A percentile compares a stretch with the other conserved stretches of the same genome.
Evolutionary conservation across 2,329 filamentous ascomycete species (phyloP).

Genomic region (Tolypocladium guangdongense): DNA sequence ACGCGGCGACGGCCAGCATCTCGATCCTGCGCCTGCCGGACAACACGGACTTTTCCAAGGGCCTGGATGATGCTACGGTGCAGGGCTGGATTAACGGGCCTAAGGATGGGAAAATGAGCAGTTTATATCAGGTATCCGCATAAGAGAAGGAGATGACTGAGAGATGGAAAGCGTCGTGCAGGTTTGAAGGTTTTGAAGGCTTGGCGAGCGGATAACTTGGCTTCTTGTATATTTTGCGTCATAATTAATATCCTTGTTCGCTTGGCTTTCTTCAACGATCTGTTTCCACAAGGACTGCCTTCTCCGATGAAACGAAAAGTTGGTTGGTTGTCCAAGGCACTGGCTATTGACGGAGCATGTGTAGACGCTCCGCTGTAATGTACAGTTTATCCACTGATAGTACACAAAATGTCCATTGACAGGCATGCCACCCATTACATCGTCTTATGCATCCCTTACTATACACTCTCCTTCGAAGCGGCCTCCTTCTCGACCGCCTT

Average conservation of each 20-base stretch:
- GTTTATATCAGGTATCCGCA: conserved; percentile 10
- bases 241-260: not conserved
- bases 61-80: conserved; percentile 27
- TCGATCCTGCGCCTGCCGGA: conserved; percentile 43
- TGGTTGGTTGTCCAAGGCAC: not conserved
- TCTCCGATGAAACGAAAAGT: too few species aligned
- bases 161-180: not conserved
- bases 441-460: not conserved
- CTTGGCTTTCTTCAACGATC: conserved; percentile 7
- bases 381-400: not conserved
- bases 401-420: not conserved
- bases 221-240: not conserved
- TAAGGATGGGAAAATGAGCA: conserved; percentile 8
- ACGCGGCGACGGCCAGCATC: conserved; percentile 36
- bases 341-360: not conserved
- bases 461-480: not conserved
- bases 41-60: conserved; percentile 27
- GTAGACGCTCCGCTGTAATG: not conserved
- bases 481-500: conserved; percentile 11
- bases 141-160: too few species aligned
- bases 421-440: not conserved
- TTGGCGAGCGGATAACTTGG: not conserved
- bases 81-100: conserved; percentile 19
- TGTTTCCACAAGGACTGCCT: not conserved
- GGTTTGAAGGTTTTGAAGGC: not conserved